These are phyloP conservation scores for Neopestalotiopsis sp. DNA, from an alignment of 2,329 filamentous ascomycete genomes.

Conservation along the genomic window DNA sequence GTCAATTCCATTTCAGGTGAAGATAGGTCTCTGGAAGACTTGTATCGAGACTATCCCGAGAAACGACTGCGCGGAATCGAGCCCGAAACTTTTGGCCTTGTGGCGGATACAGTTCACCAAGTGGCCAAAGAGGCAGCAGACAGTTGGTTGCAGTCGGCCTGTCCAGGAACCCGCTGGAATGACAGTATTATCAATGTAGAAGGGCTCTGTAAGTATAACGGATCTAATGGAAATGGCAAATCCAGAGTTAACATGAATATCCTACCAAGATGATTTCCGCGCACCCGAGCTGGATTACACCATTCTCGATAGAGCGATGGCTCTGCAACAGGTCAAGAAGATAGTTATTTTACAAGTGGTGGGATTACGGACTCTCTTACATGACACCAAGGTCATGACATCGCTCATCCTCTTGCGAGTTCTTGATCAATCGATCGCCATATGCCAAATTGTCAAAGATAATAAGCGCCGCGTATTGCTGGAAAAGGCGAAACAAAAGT, in stretches of 20 bases:
- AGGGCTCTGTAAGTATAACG: neutral
- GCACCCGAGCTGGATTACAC: conserved; percentile 9
- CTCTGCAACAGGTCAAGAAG: conserved; percentile 16
- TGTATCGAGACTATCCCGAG: conserved; percentile 27
- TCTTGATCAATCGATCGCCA: conserved; percentile 22
- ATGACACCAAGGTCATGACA: conserved; percentile 4
- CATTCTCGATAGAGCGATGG: conserved; percentile 2
- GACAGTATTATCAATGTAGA: conserved; percentile 9
- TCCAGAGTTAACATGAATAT: neutral
- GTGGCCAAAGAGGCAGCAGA: conserved; percentile 24
- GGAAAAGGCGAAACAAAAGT: conserved; percentile 15
- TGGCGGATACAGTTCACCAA: conserved; percentile 19
- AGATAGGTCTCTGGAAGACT: conserved; percentile 23
- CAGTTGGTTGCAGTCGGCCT: conserved; percentile 28
- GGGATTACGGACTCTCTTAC: neutral
- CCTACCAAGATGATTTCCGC: conserved; percentile 19
- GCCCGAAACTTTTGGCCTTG: conserved; percentile 14
- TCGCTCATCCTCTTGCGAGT: conserved; percentile 20
- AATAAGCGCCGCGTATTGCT: conserved; percentile 20
- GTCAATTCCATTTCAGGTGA: neutral
- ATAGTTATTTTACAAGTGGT: conserved; percentile 21
- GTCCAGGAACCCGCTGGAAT: conserved; percentile 21
- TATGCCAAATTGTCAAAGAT: conserved; percentile 27
- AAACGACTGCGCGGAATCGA: conserved; percentile 22
- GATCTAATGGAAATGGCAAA: neutral